Base-by-base conservation (phyloP, 2,329 filamentous ascomycete genomes). In the Penicillium palitans region DNA sequence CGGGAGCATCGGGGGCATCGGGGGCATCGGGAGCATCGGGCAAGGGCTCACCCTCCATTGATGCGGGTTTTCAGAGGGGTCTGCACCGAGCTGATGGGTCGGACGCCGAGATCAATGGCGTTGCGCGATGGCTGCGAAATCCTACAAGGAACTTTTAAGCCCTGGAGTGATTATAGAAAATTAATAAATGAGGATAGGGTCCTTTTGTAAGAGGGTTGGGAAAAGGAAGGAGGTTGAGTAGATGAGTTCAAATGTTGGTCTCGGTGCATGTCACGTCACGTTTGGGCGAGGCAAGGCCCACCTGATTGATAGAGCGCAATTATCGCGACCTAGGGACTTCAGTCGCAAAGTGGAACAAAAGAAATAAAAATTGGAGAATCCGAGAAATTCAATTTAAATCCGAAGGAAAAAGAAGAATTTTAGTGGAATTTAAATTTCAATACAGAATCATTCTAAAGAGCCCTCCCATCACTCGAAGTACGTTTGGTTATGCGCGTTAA, bases 11-110 rank as follows among this genome's bases (percentile, higher is more conserved):
- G 27, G 66, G 52, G 12, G 25, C 42, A 27, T 45, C 41, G 9
- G 41, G 61, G 12, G 25, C 42, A 27, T 45, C 41, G 9, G 41
- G 61, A 52, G 64, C 55, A 53, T 68, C 65, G 31, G 66, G 55
- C 29, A 61, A 53, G 25, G 61, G 55, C 54, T 72, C 66, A 55
- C 63, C 65, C 60, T 74, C 71, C 73, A 76, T 76, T 62, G 58
- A 61, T 59, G 58, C 58, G 46, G 41, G 31, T 49, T 37, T 47
- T 53, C 33, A 40, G 37, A 41, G 42, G 48, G 42, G 50, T 53
- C 51, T 45, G 55, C 52, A 31, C 31, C 45, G 46, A 46, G 44
- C 50, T 56, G 48, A 49, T 46, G 47, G 50, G 15, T 47, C 33
- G 48, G 48, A 39, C 45, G 37, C 50, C 35, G 33, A 53, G 21